phyloP scores from a whole-genome alignment of 306 rosid species.

The Fragaria ananassa region DNA sequence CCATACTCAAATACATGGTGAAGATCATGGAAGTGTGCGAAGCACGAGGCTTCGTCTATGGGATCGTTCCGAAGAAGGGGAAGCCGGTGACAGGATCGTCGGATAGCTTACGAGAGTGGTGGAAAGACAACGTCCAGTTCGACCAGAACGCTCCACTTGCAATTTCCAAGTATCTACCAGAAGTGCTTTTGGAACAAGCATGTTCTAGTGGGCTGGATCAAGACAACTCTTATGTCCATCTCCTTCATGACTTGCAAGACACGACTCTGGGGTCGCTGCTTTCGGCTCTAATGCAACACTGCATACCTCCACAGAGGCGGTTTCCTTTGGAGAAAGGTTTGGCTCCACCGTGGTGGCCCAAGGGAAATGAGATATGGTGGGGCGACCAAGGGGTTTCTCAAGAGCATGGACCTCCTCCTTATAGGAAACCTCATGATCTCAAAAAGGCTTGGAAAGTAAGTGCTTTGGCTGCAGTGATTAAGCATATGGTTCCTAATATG shows the following conservation, averaged over 20 bases:
- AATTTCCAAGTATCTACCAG: constrained; percentile 29
- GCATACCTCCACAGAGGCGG: constrained; percentile 52
- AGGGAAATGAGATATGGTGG: constrained; percentile 58
- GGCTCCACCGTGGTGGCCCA: constrained; percentile 83
- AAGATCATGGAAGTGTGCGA: constrained; percentile 66
- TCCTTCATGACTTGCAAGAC: constrained; percentile 54
- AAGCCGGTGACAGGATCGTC: constrained; percentile 60
- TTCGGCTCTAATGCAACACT: constrained; percentile 58
- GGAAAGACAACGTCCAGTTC: constrained; percentile 47
- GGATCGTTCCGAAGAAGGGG: constrained; percentile 57
- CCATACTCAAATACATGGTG: constrained; percentile 58
- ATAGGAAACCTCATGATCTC: constrained; percentile 57
- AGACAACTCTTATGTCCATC: constrained; percentile 33
- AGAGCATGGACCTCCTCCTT: constrained; percentile 53
- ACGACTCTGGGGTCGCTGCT: constrained; percentile 61
- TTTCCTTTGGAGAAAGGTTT: constrained; percentile 55
- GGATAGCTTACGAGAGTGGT: constrained; percentile 57
- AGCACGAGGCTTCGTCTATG: constrained; percentile 66
- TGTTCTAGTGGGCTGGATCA: constrained; percentile 15
- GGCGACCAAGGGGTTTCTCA: constrained; percentile 49
- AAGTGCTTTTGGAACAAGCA: constrained; percentile 2
- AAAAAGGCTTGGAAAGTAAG: constrained; percentile 71
- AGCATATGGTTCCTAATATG: constrained; percentile 53
- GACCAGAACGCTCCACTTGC: constrained; percentile 36
- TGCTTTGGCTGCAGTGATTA: constrained; percentile 49